Base-by-base conservation (phyloP, 2,329 filamentous ascomycete genomes). In the Dactylellina sp. region DNA sequence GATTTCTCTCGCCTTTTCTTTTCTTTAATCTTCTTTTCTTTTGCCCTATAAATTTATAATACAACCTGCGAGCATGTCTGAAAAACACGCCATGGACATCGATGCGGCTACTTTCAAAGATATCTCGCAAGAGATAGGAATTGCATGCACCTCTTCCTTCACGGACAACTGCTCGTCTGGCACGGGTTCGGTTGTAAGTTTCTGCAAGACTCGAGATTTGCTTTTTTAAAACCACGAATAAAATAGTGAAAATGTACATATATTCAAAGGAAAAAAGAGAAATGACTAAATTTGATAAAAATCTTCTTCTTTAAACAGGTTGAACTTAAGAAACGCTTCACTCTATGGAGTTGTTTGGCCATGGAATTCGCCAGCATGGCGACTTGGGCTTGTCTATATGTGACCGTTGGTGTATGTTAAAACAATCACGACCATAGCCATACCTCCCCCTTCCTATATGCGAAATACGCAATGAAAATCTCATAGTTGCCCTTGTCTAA, bases 291-390 rank as follows among this genome's bases (percentile, higher is more conserved):
- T n/a, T n/a, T n/a, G n/a, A n/a, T n/a, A n/a, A n/a, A n/a, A n/a
- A n/a, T 18, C 25, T 57, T 50, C n/a, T 44, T 18, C 32, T 57
- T 18, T 44, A 20, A 62, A 60, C 35, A 74, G 70, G 61, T 75
- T 53, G 71, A 68, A 55, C 57, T 75, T 7, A 70, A 75, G 63
- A 75, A 75, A 44, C 60, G 71, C 37, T 75, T 75, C 57, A 75
- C 56, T 37, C 40, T 75, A 63, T 75, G 71, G 71, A 75, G 71
- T 35, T 68, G 62, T 22, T 56, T 75, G 40, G 71, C 71, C 1
- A 68, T 75, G 71, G 71, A 75, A 35, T 75, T 75, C 47, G 56
- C 71, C 46, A 64, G 63, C 52, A 75, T 75, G 71, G 71, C 71
- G 46, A 75, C 71, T 24, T 68, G 63, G 62, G 62, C 64, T 32